Evolutionary conservation across 129 eudicot genomes (phyloP).

Genomic region (Flaveria robusta): DNA sequence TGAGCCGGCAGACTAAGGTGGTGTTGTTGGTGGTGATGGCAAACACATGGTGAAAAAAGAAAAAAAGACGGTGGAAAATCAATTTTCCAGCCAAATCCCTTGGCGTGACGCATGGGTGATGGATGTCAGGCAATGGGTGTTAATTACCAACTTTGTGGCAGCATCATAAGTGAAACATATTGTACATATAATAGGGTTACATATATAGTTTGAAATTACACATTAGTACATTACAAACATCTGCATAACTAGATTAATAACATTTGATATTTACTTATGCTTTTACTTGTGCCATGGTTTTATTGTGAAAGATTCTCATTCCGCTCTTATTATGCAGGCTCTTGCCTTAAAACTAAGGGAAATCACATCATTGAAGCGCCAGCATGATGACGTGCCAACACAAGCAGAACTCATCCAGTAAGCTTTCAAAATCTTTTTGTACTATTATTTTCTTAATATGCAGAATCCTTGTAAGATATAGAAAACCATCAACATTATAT

Average conservation of each 20-base stretch:
- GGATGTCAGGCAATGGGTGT: too few relatives aligned
- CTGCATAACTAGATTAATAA: neutral
- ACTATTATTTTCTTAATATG: neutral
- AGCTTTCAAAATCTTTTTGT: conserved; percentile 20
- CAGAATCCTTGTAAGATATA: neutral
- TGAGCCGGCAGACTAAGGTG: too few relatives aligned
- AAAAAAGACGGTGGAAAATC: too few relatives aligned
- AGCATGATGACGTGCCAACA: conserved; percentile 62
- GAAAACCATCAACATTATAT: neutral
- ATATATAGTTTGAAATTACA: neutral
- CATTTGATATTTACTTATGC: neutral
- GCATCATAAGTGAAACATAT: too few relatives aligned
- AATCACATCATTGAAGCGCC: conserved; percentile 55
- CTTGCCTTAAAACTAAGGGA: conserved; percentile 60
- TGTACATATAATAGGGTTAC: neutral
- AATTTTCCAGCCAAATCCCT: too few relatives aligned
- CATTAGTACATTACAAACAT: neutral
- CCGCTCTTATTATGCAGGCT: conserved; percentile 38
- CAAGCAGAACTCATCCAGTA: conserved; percentile 83
- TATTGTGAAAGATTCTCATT: conserved; percentile 6
- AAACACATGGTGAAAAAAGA: too few relatives aligned
- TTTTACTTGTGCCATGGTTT: conserved; percentile 6
- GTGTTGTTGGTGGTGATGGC: too few relatives aligned
- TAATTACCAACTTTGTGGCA: too few relatives aligned
- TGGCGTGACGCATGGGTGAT: too few relatives aligned